A percentile compares a stretch with the other conserved stretches of the same genome.
These are phyloP conservation scores for Boletus bicolor DNA, from an alignment of 768 basidiomycete genomes.

Conservation along the genomic window DNA sequence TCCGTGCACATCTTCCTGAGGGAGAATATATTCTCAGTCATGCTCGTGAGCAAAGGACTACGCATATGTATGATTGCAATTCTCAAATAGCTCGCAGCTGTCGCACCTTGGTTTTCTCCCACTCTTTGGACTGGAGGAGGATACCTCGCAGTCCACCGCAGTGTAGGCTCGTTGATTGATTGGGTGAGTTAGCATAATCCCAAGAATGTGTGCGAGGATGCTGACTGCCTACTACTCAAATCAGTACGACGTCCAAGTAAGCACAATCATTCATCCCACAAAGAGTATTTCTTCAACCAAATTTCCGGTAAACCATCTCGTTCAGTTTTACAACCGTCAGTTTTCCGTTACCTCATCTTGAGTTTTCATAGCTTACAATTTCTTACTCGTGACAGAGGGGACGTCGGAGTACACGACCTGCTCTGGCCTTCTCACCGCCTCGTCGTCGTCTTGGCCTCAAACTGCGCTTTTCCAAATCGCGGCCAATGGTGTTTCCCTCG, in stretches of 20 bases:
- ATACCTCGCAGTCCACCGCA: slow-evolving; percentile 37
- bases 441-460: slow-evolving; percentile 56
- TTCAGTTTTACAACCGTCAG: slow-evolving; percentile 27
- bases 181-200: slow-evolving; percentile 31
- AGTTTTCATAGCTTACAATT: too few species aligned
- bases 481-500: slow-evolving; percentile 38
- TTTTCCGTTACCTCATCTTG: neutral
- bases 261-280: neutral
- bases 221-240: neutral
- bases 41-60: slow-evolving; percentile 29
- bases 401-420: slow-evolving; percentile 60
- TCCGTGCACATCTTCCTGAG: slow-evolving; percentile 29
- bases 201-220: neutral
- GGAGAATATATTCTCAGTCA: slow-evolving; percentile 33
- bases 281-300: too few species aligned
- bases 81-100: slow-evolving; percentile 25
- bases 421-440: slow-evolving; percentile 49
- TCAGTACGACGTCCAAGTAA: slow-evolving; percentile 43
- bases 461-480: slow-evolving; percentile 51
- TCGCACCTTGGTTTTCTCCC: slow-evolving; percentile 42
- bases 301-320: neutral
- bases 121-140: slow-evolving; percentile 36
- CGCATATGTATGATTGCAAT: too few species aligned
- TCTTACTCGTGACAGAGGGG: slow-evolving; percentile 43
- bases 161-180: slow-evolving; percentile 42